phyloP scores from a whole-genome alignment of 1,139 yeast species.

The Sugiyamaella pinicola region DNA sequence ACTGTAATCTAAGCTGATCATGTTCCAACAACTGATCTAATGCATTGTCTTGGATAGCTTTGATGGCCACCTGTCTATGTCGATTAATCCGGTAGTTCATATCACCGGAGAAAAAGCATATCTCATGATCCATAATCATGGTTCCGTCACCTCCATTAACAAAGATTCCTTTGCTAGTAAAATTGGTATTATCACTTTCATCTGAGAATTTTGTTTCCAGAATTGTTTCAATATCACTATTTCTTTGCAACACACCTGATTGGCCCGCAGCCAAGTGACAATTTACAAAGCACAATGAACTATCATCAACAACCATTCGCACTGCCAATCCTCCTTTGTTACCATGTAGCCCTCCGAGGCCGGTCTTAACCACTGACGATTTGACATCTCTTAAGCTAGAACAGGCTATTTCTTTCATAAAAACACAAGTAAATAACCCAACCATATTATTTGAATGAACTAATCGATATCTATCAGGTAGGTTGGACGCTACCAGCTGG shows the following conservation, averaged over 20 bases:
- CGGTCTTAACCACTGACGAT: conserved; percentile 85
- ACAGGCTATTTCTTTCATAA: conserved; percentile 56
- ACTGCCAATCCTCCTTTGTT: conserved; percentile 94
- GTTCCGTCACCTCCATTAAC: conserved; percentile 54
- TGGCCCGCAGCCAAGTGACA: conserved; percentile 95
- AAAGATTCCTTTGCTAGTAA: conserved; percentile 43
- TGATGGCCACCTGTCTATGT: conserved; percentile 68
- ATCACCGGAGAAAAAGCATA: conserved; percentile 92
- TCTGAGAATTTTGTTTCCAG: conserved; percentile 57
- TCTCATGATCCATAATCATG: conserved; percentile 69
- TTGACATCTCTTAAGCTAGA: conserved; percentile 63
- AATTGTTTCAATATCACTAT: conserved; percentile 75
- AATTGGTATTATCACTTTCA: conserved; percentile 50
- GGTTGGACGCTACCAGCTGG: conserved; percentile 26
- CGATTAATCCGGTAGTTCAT: conserved; percentile 80
- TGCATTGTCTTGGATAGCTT: conserved; percentile 54
- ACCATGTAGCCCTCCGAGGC: conserved; percentile 92
- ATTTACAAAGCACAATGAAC: conserved; percentile 76
- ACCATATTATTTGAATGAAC: conserved; percentile 87
- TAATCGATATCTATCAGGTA: conserved; percentile 55
- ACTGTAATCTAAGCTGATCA: conserved; percentile 79
- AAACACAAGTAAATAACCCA: conserved; percentile 71
- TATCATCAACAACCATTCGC: conserved; percentile 72
- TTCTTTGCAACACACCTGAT: conserved; percentile 73
- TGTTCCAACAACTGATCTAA: conserved; percentile 58